Conservation (phyloP, 2,329 filamentous ascomycete genomes). For the Thielaviopsis ethacetica region DNA sequence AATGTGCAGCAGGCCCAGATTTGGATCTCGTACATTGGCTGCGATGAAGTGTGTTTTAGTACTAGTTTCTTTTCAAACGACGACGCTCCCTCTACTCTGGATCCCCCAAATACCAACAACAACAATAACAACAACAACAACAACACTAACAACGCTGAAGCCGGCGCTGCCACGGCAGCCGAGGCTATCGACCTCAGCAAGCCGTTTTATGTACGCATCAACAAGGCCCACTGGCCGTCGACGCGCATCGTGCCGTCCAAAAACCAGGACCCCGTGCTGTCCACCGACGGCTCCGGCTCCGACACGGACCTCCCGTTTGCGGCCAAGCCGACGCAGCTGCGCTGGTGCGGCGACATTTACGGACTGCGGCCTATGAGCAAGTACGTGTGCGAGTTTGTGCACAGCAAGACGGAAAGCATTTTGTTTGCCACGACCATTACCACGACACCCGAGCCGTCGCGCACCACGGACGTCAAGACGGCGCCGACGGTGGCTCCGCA, state of each 20-base stretch:
- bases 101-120: slow-evolving; percentile 16
- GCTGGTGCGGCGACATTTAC: slow-evolving; percentile 58
- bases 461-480: slow-evolving; percentile 17
- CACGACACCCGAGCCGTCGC: slow-evolving; percentile 37
- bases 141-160: slow-evolving; percentile 18
- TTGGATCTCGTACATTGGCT: slow-evolving; percentile 67
- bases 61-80: slow-evolving; percentile 46
- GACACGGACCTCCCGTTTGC: not conserved
- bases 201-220: slow-evolving; percentile 64
- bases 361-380: slow-evolving; percentile 54
- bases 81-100: slow-evolving; percentile 16
- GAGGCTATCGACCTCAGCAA: slow-evolving; percentile 49
- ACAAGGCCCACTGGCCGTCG: slow-evolving; percentile 65
- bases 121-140: slow-evolving; percentile 18
- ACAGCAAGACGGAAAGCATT: slow-evolving; percentile 46
- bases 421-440: slow-evolving; percentile 58
- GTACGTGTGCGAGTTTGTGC: slow-evolving; percentile 65
- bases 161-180: slow-evolving; percentile 14
- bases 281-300: not conserved
- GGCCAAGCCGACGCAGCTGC: slow-evolving; percentile 25
- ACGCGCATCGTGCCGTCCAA: slow-evolving; percentile 47
- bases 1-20: slow-evolving; percentile 54
- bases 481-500: slow-evolving; percentile 21
- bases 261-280: slow-evolving; percentile 12
- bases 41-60: slow-evolving; percentile 62